phyloP scores from a whole-genome alignment of 257 asterid genomes.

The Solanum pinnatisectum region DNA sequence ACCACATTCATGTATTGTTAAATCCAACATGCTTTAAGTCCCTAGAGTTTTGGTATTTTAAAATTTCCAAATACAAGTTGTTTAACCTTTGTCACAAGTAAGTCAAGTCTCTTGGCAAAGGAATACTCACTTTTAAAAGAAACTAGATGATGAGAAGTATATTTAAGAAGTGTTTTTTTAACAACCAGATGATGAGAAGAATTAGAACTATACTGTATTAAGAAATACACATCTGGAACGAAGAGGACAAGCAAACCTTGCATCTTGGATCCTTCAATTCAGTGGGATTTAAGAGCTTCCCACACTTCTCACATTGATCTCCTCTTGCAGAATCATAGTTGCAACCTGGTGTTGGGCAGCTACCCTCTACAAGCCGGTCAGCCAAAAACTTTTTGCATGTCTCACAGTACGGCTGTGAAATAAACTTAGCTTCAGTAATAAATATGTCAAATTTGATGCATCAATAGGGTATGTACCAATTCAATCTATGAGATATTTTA shows the following conservation, averaged over 20 bases:
- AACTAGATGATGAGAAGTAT: not conserved
- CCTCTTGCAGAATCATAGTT: constrained; percentile 88
- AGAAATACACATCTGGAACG: not conserved
- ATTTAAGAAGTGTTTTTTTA: not conserved
- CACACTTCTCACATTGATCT: constrained; percentile 92
- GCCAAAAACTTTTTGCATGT: constrained; percentile 75
- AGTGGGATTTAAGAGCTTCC: constrained; percentile 81
- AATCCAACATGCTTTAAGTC: not conserved
- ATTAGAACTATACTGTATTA: not conserved
- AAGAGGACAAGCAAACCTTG: constrained; percentile 44
- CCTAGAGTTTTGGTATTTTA: not conserved
- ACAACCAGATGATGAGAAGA: not conserved
- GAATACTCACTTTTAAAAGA: not conserved
- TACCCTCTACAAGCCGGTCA: constrained; percentile 86
- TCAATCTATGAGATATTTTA: not conserved
- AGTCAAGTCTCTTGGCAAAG: not conserved
- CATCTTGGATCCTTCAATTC: constrained; percentile 80
- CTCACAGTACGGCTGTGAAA: constrained; percentile 31
- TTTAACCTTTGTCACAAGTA: not conserved
- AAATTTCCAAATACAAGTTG: not conserved
- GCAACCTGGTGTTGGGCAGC: constrained; percentile 77
- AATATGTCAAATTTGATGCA: not conserved
- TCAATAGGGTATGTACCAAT: not conserved
- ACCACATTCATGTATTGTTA: not conserved
- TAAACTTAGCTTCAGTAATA: not conserved